These are phyloP conservation scores for Nemania sp. DNA, from an alignment of 2,329 filamentous ascomycete species.

Conservation along the genomic window DNA sequence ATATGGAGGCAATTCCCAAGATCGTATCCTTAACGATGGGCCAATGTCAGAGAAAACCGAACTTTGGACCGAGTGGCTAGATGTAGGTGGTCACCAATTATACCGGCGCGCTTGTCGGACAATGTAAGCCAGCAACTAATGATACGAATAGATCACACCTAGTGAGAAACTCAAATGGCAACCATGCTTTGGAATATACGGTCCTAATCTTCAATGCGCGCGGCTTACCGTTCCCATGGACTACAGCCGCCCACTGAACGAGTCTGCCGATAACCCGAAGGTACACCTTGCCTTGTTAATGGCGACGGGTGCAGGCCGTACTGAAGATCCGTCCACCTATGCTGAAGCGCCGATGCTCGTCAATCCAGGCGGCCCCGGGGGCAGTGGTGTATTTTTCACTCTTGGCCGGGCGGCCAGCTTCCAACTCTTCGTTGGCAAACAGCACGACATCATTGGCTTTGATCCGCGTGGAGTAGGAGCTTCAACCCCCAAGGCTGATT, in stretches of 20 bases:
- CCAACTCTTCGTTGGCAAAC: conserved; percentile 43
- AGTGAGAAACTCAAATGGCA: conserved; percentile 50
- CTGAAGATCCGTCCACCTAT: conserved; percentile 35
- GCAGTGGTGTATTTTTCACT: conserved; percentile 43
- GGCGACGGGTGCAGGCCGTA: conserved; percentile 39
- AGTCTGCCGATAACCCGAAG: conserved; percentile 38
- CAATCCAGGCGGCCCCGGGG: conserved; percentile 53
- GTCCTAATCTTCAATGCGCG: conserved; percentile 43
- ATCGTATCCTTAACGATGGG: not conserved
- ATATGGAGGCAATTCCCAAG: not conserved
- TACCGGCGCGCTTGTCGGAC: not conserved
- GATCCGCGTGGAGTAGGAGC: conserved; percentile 51
- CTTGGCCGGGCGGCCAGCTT: conserved; percentile 35
- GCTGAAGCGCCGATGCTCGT: conserved; percentile 47
- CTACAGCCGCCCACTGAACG: conserved; percentile 47
- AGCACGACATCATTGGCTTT: conserved; percentile 52
- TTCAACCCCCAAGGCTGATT: conserved; percentile 46
- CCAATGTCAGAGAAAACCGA: not conserved
- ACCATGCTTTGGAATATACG: conserved; percentile 42
- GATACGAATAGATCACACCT: conserved; percentile 45
- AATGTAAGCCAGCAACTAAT: conserved; percentile 4
- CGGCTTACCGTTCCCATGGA: conserved; percentile 53
- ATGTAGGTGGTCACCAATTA: conserved; percentile 13
- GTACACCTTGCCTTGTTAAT: conserved; percentile 46
- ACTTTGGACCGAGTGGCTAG: conserved; percentile 22